Evolutionary conservation across 225 moss, liverwort and hornwort species (phyloP), one percentile per base, ranked within the genome.

Genomic region (Climacium dendroides): DNA sequence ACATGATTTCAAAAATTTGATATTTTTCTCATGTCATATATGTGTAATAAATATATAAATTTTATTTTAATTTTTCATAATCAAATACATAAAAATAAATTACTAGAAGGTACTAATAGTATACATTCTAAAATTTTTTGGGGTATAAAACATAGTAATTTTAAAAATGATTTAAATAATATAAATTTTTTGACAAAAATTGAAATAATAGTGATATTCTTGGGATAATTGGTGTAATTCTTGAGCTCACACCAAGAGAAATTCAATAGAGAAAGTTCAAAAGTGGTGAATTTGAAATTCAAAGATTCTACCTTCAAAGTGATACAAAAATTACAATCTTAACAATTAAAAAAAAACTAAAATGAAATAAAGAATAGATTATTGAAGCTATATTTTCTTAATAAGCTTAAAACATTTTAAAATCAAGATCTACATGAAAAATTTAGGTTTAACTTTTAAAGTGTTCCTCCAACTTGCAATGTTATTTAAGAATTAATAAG

Each of bases 381-480:
- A n/a, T n/a, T n/a, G n/a, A n/a, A n/a, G n/a, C n/a, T n/a, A n/a
- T n/a, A 37, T 10, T n/a, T 77, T 24, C 1, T 37, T 6, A 15
- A 1, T 55, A 55, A 55, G 10, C 6, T n/a, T 16, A 24, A 37
- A 55, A 17, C 0, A 25, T 5, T n/a, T 57, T 26, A 4, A 37
- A 78, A 37, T 11, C 6, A 78, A 55, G 15, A 55, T 1, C 0
- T 37, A 26, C 7, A 0, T 55, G 3, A 6, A 53, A n/a, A 77
- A 26, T 7, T 16, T 55, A 55, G 11, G 4, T 17, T 37, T 57
- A 6, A 15, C 10, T 26, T 25, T 77, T 1, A 25, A n/a, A 77
- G 54, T 54, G n/a, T 1, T 3, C 4, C 0, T 54, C 0, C 0
- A 2, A 0, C 7, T 34, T 52, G 3, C 8, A n/a, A 20, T 54